Evolutionary conservation across 208 protist species (phyloP).

Genomic region (Trypanosomatidae sp.): DNA sequence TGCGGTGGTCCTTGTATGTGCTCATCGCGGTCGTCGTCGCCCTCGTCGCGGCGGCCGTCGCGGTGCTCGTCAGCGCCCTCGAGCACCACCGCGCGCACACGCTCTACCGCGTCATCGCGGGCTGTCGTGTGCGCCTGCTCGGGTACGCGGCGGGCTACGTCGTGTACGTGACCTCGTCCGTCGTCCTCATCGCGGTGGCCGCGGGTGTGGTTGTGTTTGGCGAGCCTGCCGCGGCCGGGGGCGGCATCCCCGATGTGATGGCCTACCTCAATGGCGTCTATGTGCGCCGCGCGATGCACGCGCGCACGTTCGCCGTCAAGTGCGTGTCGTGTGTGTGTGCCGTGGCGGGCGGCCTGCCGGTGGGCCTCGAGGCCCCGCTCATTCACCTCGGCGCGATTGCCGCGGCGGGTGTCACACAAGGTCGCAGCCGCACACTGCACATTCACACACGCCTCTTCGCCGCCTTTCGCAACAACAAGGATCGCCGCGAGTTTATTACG

Average conservation of each 20-base stretch:
- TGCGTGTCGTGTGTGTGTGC: conserved; percentile 76
- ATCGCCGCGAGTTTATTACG: conserved; percentile 91
- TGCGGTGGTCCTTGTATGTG: conserved; percentile 79
- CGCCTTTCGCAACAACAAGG: conserved; percentile 84
- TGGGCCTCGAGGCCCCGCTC: conserved; percentile 92
- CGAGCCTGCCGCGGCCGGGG: conserved; percentile 71
- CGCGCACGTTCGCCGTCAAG: conserved; percentile 80
- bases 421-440: conserved; percentile 71
- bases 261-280: conserved; percentile 90
- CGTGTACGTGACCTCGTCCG: conserved; percentile 28
- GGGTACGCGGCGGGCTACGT: conserved; percentile 24
- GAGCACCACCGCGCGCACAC: conserved; percentile 28
- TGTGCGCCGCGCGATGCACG: conserved; percentile 78
- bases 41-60: conserved; percentile 50
- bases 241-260: conserved; percentile 87
- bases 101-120: conserved; percentile 23
- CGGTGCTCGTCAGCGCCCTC: conserved; percentile 48
- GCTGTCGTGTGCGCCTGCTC: conserved; percentile 4
- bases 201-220: conserved; percentile 65
- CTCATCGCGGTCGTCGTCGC: conserved; percentile 74
- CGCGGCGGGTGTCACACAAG: conserved; percentile 88
- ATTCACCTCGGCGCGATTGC: conserved; percentile 94
- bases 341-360: conserved; percentile 82
- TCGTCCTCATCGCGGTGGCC: conserved; percentile 30
- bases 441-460: conserved; percentile 67